Evolutionary conservation across 768 basidiomycete species (phyloP), one percentile per base, ranked within the genome.

Genomic region (Calvatia gigantea): DNA sequence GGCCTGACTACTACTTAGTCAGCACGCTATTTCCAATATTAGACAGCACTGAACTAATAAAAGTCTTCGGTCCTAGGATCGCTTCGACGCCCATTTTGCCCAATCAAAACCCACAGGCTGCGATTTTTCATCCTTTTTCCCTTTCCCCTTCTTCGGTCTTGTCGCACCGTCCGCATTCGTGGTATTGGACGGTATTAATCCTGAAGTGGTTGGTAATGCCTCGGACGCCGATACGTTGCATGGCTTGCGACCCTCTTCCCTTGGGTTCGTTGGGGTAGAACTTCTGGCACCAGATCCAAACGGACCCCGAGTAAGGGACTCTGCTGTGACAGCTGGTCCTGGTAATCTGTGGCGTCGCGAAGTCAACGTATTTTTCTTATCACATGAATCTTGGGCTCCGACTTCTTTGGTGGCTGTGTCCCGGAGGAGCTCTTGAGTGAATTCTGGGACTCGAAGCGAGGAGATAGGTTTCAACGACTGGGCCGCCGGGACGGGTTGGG

Each of bases 381-480:
- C 27, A 23, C n/a, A 32, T 35, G 15, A 6, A 32, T 29, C 15
- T 7, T 54, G 52, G 14, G 23, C 7, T n/a, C 4, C 3, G 29
- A 43, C 27, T 21, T 41, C 43, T 33, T 45, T 33, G 33, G 28
- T 29, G 39, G 38, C 31, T 41, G 21, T 39, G 35, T 59, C 4
- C 15, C 55, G 37, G 14, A 61, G 31, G 19, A 57, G 23, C 4
- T 54, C 56, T 37, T 55, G 61, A 33, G 58, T 61, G 45, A 59
- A 52, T 28, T 50, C 37, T 6, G 61, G 58, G 15, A 50, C 29
- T 14, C 27, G 56, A 3, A 61, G 55, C 15, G 47, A 21, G 9
- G 60, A 61, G 27, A 61, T 58, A 9, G 61, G 61, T 6, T 33
- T 41, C 15, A 59, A 49, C 11, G 39, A 9, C 29, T 38, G 46